Evolutionary conservation across 495 filamentous ascomycete species (phyloP), one percentile per base, ranked within the genome.

Genomic region (Diplogelasinospora grovesii): DNA sequence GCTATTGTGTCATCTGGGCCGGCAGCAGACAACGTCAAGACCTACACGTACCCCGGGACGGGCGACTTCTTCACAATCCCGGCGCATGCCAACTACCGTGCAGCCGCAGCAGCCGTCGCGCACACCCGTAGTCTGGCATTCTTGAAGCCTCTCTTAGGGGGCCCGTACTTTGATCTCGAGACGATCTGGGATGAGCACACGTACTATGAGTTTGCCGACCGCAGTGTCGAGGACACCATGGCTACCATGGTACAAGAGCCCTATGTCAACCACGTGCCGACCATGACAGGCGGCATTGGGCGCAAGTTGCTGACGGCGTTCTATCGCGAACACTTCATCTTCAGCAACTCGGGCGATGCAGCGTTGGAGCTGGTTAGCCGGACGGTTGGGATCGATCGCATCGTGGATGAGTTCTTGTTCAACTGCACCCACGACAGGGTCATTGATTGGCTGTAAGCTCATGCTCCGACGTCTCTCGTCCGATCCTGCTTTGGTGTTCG

Each of bases 251-350:
- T 76, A 8, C 56, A 68, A 13, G 68, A 78, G 49, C 77, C 77
- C 5, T 78, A 77, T 45, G 74, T 80, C 14, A 78, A 77, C 53
- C 71, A 81, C 39, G 50, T 81, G 4, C 74, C 77, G 1, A 74
- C 69, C 5, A 46, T 71, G 49, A 86, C 81, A 20, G 87, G 86
- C 10, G 88, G 83, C 0, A 69, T 85, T n/a, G 88, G 88, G 0
- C 57, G 72, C 5, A 66, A 75, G 27, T 73, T 76, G 8, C 63
- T 92, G n/a, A 71, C 72, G 1, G 60, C 67, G 9, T 94, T 93
- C 57, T 93, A 93, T 54, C 70, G 73, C 1, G 59, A 86, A 11
- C 74, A 81, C 53, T 92, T 92, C 60, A 76, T 89, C 22, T 77
- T 79, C 10, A 66, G 69, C 36, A 79, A 89, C 22, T 83, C 86